Evolutionary conservation across 345 rosid species (phyloP).

Genomic region (Pelargonium nanum): DNA sequence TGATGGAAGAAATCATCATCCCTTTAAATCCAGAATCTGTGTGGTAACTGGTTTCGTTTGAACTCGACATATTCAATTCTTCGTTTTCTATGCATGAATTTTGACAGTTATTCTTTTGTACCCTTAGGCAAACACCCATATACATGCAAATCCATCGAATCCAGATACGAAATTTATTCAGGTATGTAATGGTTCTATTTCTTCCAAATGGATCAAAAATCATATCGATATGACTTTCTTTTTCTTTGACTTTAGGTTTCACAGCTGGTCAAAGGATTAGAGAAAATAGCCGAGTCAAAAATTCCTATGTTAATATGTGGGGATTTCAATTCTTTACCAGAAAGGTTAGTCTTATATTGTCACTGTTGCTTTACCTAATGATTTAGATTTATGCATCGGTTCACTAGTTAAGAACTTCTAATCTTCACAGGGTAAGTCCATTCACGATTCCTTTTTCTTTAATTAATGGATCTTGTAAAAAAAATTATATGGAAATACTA

Average conservation of each 20-base stretch:
- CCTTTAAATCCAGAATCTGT: not conserved
- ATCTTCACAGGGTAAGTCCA: too few species aligned
- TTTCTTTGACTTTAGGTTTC: constrained; percentile 15
- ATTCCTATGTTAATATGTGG: constrained; percentile 32
- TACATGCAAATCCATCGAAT: not conserved
- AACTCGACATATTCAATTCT: not conserved
- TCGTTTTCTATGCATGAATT: not conserved
- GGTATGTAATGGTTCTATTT: constrained; percentile 2
- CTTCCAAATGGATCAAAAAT: not conserved
- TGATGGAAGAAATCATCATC: not conserved
- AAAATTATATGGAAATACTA: too few species aligned
- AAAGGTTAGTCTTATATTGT: constrained; percentile 17
- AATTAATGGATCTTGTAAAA: too few species aligned
- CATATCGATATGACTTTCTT: not conserved
- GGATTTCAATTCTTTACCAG: constrained; percentile 32
- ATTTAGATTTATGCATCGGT: too few species aligned
- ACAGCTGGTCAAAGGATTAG: constrained; percentile 23
- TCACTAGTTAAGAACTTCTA: too few species aligned
- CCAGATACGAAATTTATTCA: constrained; percentile 12
- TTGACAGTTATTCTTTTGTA: not conserved
- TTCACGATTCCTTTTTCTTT: too few species aligned
- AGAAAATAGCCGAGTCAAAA: constrained; percentile 22
- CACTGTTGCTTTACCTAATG: too few species aligned
- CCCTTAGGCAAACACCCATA: constrained; percentile 19
- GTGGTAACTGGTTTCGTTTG: not conserved